A percentile compares a stretch with the other conserved stretches of the same genome.
Evolutionary conservation across 176 grass and related monocot species (phyloP).

Genomic region (Cenchrus americanus): DNA sequence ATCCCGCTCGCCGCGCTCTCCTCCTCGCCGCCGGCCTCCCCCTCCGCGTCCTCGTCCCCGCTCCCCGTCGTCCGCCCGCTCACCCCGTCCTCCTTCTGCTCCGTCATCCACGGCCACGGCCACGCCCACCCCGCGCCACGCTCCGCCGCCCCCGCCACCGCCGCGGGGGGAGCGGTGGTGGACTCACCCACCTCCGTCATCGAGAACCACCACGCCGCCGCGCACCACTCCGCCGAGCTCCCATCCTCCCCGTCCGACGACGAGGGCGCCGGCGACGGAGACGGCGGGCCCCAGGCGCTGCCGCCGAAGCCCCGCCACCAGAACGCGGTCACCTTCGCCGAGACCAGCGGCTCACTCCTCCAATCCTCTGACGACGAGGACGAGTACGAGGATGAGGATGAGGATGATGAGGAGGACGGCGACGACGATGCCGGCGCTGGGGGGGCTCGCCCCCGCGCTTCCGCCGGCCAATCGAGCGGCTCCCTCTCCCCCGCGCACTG

Average conservation of each 20-base stretch:
- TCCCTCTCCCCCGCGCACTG: constrained; percentile 46
- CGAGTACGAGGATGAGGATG: background rate
- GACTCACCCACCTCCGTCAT: constrained; percentile 91
- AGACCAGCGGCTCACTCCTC: constrained; percentile 51
- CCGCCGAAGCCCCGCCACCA: constrained; percentile 35
- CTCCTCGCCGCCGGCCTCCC: constrained; percentile 35
- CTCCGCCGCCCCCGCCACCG: constrained; percentile 10
- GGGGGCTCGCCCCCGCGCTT: constrained; percentile 18
- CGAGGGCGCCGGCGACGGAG: constrained; percentile 21
- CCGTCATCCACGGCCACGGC: constrained; percentile 40
- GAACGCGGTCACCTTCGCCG: constrained; percentile 46
- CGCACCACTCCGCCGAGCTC: constrained; percentile 79
- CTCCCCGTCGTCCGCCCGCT: constrained; percentile 89
- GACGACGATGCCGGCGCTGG: background rate
- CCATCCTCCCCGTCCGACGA: constrained; percentile 53
- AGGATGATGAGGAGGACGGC: background rate
- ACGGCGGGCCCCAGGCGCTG: background rate
- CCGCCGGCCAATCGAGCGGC: constrained; percentile 44
- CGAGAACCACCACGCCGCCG: constrained; percentile 74
- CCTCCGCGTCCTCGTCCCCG: constrained; percentile 22
- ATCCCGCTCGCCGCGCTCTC: constrained; percentile 81
- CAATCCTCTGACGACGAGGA: constrained; percentile 50
- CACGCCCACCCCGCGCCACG: constrained; percentile 16
- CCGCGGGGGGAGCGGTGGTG: background rate
- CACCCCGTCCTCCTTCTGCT: constrained; percentile 55